Evolutionary conservation across 176 grass and related monocot genomes (phyloP).

Genomic region (Calamus simplicifolius): DNA sequence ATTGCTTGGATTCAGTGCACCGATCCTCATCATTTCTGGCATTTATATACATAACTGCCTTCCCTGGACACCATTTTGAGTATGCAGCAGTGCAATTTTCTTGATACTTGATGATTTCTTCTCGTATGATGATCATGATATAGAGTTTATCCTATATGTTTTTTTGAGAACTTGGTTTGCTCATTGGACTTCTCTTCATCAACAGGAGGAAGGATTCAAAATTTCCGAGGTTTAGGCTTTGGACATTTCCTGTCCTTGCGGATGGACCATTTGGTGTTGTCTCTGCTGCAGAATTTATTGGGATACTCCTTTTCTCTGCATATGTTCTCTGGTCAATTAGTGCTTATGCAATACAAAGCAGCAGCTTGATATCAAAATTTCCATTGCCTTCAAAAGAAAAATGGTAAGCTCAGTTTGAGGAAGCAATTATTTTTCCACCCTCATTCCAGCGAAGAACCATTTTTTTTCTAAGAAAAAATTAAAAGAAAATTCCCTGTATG

Average conservation of each 20-base stretch:
- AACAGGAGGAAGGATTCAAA: constrained; percentile 57
- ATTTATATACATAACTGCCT: constrained; percentile 59
- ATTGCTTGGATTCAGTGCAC: constrained; percentile 68
- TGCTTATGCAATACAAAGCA: constrained; percentile 36
- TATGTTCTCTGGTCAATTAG: constrained; percentile 65
- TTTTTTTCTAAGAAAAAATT: no score
- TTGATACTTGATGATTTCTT: no score
- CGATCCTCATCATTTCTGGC: constrained; percentile 75
- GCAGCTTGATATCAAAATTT: constrained; percentile 28
- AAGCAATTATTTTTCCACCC: no score
- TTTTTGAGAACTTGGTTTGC: no score
- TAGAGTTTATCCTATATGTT: no score
- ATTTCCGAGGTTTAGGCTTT: constrained; percentile 64
- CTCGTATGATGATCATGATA: no score
- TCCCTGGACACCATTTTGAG: constrained; percentile 40
- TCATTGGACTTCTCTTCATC: constrained; percentile 1
- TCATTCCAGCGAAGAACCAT: no score
- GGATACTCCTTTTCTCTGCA: constrained; percentile 54
- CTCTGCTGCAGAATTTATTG: constrained; percentile 78
- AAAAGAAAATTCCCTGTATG: no score
- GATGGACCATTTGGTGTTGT: constrained; percentile 85
- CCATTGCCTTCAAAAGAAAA: constrained; percentile 7
- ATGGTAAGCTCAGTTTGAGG: constrained; percentile 28
- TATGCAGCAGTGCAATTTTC: constrained; percentile 17
- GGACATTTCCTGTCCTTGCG: constrained; percentile 83